phyloP scores from a whole-genome alignment of 2,329 filamentous ascomycete species.

The Cylindrodendrum hubeiense region DNA sequence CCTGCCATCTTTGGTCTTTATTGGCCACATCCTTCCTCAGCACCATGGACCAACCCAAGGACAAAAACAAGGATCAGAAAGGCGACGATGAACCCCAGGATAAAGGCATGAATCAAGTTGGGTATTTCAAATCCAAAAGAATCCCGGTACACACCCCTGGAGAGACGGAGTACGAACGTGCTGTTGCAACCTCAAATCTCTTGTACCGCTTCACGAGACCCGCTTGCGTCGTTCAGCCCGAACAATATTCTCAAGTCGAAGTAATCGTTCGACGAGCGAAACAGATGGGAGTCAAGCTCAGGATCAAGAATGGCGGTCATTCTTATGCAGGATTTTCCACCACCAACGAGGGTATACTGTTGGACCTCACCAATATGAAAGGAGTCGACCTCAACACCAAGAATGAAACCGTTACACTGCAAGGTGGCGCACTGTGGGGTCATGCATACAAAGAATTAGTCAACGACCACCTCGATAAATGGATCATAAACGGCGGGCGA shows the following conservation, averaged over 20 bases:
- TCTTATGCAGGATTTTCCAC: slow-evolving; percentile 49
- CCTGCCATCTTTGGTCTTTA: too few species aligned
- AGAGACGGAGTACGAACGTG: slow-evolving; percentile 26
- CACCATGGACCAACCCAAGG: not conserved
- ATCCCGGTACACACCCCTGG: not conserved
- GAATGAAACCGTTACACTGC: slow-evolving; percentile 34
- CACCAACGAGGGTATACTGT: slow-evolving; percentile 41
- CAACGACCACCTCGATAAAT: not conserved
- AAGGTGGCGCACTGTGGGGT: slow-evolving; percentile 47
- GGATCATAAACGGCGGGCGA: slow-evolving; percentile 47
- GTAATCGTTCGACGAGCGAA: slow-evolving; percentile 16
- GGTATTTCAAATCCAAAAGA: not conserved
- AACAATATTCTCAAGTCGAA: slow-evolving; percentile 22
- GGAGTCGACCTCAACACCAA: slow-evolving; percentile 38
- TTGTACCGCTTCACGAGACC: slow-evolving; percentile 32
- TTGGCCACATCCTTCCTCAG: not conserved
- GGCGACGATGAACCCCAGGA: too few species aligned
- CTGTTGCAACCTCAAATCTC: slow-evolving; percentile 31
- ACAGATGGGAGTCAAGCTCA: slow-evolving; percentile 27
- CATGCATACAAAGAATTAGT: slow-evolving; percentile 45
- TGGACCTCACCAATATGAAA: slow-evolving; percentile 49
- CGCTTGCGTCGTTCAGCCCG: slow-evolving; percentile 29
- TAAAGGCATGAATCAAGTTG: not conserved
- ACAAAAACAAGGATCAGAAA: too few species aligned
- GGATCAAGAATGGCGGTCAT: slow-evolving; percentile 48